These are phyloP conservation scores for Tolypocladium sp. DNA, from an alignment of 2,329 filamentous ascomycete species.

Conservation along the genomic window DNA sequence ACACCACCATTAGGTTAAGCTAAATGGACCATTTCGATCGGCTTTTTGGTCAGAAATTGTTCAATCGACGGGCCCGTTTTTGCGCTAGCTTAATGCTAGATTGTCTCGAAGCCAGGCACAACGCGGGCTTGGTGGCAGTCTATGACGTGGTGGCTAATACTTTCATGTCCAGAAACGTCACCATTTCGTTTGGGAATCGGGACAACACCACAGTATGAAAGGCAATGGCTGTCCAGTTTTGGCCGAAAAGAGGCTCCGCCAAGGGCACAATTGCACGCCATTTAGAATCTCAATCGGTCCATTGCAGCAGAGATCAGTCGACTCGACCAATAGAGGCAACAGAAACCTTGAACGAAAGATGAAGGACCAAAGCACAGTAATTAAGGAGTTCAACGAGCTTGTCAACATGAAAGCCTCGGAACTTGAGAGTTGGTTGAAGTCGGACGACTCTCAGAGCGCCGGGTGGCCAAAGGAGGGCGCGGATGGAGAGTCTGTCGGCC, in stretches of 20 bases:
- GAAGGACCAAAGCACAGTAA: constrained; percentile 17
- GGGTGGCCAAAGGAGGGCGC: constrained; percentile 52
- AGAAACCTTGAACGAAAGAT: constrained; percentile 1
- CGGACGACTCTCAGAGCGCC: constrained; percentile 45
- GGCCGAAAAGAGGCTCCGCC: background rate
- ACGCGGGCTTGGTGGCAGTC: background rate
- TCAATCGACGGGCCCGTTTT: background rate
- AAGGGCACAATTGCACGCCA: background rate
- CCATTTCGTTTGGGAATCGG: background rate
- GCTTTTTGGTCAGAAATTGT: background rate
- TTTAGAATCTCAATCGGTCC: background rate
- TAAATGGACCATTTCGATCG: background rate
- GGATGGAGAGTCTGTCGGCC: constrained; percentile 53
- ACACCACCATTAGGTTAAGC: background rate
- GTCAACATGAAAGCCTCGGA: constrained; percentile 58
- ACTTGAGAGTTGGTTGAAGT: constrained; percentile 52
- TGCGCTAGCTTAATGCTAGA: background rate
- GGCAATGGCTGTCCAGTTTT: background rate
- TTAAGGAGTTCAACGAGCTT: constrained; percentile 54
- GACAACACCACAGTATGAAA: background rate
- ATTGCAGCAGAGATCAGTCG: background rate
- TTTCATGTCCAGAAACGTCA: constrained; percentile 1
- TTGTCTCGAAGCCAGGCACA: background rate
- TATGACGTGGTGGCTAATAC: background rate
- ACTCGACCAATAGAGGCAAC: background rate